Conservation (phyloP, 352 stramenopile genomes). For the Pythium oligandrum region DNA sequence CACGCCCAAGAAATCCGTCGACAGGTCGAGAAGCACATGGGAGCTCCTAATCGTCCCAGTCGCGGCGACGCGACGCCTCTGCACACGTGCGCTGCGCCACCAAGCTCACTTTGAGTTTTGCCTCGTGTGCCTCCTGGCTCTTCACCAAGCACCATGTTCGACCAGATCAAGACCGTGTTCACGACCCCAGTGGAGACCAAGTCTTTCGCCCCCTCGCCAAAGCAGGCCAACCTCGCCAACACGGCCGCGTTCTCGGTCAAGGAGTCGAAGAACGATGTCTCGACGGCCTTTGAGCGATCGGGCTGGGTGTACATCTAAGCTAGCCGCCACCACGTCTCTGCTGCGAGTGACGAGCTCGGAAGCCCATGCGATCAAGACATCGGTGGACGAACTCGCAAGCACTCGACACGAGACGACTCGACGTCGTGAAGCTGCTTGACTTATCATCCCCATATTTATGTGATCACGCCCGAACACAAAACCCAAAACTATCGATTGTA, state of each 20-base stretch:
- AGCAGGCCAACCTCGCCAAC: constrained; percentile 34
- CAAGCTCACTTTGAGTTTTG: constrained; percentile 4
- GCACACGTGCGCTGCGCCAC: no score
- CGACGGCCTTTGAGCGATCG: constrained; percentile 72
- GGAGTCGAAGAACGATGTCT: constrained; percentile 41
- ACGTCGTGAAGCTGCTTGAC: no score
- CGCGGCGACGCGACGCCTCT: no score
- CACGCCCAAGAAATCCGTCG: no score
- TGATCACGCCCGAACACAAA: no score
- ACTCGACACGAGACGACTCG: no score
- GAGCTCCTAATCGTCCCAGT: no score
- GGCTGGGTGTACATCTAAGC: constrained; percentile 72
- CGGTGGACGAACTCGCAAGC: no score
- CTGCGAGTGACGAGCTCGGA: constrained; percentile 1
- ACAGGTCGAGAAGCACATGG: no score
- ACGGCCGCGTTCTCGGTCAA: constrained; percentile 24
- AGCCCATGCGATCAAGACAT: background rate
- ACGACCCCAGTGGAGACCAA: constrained; percentile 25
- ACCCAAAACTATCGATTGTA: no score
- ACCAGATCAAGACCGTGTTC: constrained; percentile 72
- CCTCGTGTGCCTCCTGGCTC: constrained; percentile 14
- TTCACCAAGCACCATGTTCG: constrained; percentile 34
- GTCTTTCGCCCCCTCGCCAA: constrained; percentile 12
- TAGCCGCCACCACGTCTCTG: background rate
- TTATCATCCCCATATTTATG: no score